These are phyloP conservation scores for Physcomitrellopsis africana DNA, from an alignment of 225 moss, liverwort and hornwort genomes.

Conservation along the genomic window DNA sequence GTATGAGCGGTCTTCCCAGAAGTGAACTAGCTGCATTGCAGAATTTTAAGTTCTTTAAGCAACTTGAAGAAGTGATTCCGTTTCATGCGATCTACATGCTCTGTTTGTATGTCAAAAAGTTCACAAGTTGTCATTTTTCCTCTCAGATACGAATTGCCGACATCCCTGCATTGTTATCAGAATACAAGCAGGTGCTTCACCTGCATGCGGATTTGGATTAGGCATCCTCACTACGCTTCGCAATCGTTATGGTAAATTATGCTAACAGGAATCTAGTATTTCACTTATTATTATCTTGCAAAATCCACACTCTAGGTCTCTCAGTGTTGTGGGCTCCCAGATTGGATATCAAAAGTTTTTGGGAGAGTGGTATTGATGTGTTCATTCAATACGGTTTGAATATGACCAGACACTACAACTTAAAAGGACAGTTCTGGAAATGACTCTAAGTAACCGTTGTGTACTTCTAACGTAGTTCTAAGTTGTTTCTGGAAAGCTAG, in stretches of 20 bases:
- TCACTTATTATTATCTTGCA: slow-evolving; percentile 5
- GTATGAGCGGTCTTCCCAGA: neutral
- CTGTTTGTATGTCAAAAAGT: slow-evolving; percentile 11
- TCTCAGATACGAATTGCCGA: slow-evolving; percentile 67
- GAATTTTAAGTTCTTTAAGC: too few relatives aligned
- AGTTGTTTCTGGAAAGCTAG: neutral
- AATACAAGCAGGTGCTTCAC: slow-evolving; percentile 56
- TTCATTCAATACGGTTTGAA: neutral
- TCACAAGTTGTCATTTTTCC: neutral
- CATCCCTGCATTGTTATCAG: slow-evolving; percentile 48
- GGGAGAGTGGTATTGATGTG: slow-evolving; percentile 2
- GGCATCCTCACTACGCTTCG: slow-evolving; percentile 24
- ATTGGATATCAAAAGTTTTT: slow-evolving; percentile 2
- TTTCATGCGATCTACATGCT: slow-evolving; percentile 5
- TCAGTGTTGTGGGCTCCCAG: slow-evolving; percentile 3
- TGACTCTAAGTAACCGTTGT: neutral
- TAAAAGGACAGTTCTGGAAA: neutral
- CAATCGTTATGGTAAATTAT: slow-evolving; percentile 10
- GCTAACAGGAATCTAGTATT: neutral
- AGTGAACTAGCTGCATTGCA: neutral
- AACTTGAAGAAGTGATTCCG: neutral
- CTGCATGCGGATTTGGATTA: slow-evolving; percentile 30
- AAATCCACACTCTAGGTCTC: slow-evolving; percentile 10
- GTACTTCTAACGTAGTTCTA: neutral
- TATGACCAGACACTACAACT: neutral